Evolutionary conservation across 495 filamentous ascomycete species (phyloP), one percentile per base, ranked within the genome.

Genomic region (Stereocaulon alpinum): DNA sequence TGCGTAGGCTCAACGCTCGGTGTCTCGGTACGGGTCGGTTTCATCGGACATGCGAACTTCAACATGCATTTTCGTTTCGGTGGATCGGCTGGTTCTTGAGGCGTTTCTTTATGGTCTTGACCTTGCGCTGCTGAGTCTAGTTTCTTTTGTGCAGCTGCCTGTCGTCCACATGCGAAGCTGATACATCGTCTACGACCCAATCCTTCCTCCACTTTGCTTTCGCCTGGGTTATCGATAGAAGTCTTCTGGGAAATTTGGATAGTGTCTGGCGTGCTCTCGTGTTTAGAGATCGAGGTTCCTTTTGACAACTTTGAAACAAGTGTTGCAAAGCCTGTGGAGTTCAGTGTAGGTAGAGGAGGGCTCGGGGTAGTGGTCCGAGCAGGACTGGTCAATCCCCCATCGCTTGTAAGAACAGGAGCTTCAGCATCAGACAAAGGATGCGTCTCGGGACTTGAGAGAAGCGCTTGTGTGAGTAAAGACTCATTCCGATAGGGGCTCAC

Each of bases 331-430:
- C 37, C 32, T 54, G 40, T n/a, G 12, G 40, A 37, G 22, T 53
- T 49, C n/a, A 53, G 18, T 22, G 77, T 68, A 0, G 84, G 82
- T 6, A 82, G 71, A 29, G 88, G 90, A 11, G 93, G 93, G 68
- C 93, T 98, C 7, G 92, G 89, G 14, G 90, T 89, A 67, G 81
- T 88, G 52, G 89, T 87, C 24, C 90, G 76, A n/a, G 89, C 83
- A 45, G 93, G 90, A 64, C 90, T 94, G n/a, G 91, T 95, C 43
- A 89, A 72, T 49, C 88, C 92, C 42, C 86, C 93, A 67, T 95
- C 93, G 71, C 90, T 95, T 30, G 89, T 96, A 55, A 95, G 75
- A 61, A 67, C 40, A 67, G 67, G 41, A 53, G 69, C 55, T 72
- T 63, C 66, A 63, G 40, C 68, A 61, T 66, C 68, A 67, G 54